These are phyloP conservation scores for Alternaria triticimaculans DNA, from an alignment of 2,329 filamentous ascomycete genomes.

Conservation along the genomic window DNA sequence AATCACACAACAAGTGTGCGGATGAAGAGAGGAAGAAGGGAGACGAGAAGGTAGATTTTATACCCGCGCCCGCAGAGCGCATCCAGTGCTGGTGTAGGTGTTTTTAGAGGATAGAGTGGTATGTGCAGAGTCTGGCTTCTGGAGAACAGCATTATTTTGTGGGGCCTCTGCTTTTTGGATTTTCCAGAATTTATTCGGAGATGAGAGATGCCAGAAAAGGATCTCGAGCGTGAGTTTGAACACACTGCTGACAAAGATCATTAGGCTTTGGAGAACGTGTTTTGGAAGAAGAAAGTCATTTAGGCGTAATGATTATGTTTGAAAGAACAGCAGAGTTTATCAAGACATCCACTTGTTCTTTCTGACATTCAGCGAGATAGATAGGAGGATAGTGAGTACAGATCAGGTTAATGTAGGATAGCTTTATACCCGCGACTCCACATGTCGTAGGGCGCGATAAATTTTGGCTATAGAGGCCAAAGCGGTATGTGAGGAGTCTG, in stretches of 20 bases:
- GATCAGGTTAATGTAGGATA: neutral
- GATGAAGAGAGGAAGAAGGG: neutral
- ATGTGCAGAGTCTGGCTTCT: neutral
- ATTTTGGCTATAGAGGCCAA: neutral
- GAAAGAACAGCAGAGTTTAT: neutral
- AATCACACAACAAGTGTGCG: neutral
- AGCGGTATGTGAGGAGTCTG: neutral
- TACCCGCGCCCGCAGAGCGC: neutral
- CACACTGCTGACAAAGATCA: neutral
- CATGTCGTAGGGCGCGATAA: accelerated
- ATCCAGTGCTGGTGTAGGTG: too few relatives aligned
- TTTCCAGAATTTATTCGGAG: neutral
- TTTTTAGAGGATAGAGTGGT: accelerated
- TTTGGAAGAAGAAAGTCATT: neutral
- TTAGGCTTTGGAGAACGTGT: too few relatives aligned
- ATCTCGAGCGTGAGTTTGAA: neutral
- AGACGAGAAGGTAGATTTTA: neutral
- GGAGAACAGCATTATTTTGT: neutral
- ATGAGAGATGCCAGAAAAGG: accelerated
- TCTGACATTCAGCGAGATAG: too few relatives aligned
- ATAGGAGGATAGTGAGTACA: neutral
- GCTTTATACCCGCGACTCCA: neutral
- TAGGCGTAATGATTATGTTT: neutral
- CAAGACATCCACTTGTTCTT: too few relatives aligned
- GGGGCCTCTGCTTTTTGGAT: neutral